Base-by-base conservation (phyloP, 1,139 yeast species). In the Suhomyces wounanorum region DNA sequence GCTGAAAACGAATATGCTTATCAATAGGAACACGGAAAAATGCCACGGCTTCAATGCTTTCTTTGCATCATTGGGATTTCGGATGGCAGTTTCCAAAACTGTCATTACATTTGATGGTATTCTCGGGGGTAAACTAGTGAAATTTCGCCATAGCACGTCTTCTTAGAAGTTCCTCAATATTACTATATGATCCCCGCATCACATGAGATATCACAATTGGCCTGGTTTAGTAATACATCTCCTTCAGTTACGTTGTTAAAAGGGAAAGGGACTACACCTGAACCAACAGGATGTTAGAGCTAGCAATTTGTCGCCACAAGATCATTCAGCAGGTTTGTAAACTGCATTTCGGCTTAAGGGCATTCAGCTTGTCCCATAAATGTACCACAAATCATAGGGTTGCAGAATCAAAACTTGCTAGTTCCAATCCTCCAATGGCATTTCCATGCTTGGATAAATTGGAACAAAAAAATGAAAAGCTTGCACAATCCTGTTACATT, bases 391-490 rank as follows among this genome's bases (percentile, higher is more conserved):
- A 4, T 33, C 37, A 33, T 3, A 17, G 21, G n/a, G 43, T 37
- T 30, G 38, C 46, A 23, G 42, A 45, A 45, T 25, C 54, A 48
- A 49, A 26, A 23, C 44, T 8, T 10, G 30, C 43, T 33, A 61
- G 66, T 30, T 73, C 85, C 13, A 84, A 84, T 58, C 87, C 89
- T 1, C 89, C 78, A 54, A 73, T 89, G 78, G 69, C 85, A 1
- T 92, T 91, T 65, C 97, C 97, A 2, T 91, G 97, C 64, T 75
- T 91, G 41, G 97, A 92, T 66, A 83, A 79, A 58, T 72, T 87
- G 38, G 96, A 90, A 57, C 73, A 79, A 51, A 80, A 84, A 59
- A 79, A 83, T 1, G 76, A 80, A 52, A 66, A 72, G 25, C 66
- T 84, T 30, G 69, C 74, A 21, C 57, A 61, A 35, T 59, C 63